Percentiles rank a stretch among this genome's conserved stretches.
Evolutionary conservation across 1,284 basidiomycete genomes (phyloP).

Genomic region (Inonotus obliquus): DNA sequence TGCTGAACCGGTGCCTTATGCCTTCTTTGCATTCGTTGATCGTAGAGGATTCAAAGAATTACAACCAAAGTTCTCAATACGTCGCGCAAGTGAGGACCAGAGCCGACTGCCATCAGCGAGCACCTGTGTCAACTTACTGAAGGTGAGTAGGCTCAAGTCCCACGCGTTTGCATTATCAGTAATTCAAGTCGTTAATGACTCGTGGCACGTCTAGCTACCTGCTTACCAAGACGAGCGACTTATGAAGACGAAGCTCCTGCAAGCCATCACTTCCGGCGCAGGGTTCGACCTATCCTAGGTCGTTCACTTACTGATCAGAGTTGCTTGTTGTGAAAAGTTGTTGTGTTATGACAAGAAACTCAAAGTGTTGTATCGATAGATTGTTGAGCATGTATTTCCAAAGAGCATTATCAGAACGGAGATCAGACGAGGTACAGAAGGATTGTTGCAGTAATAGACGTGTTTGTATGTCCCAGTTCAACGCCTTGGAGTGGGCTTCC

Average conservation of each 20-base stretch:
- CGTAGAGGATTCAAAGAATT: conserved; percentile 83
- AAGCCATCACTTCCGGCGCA: conserved; percentile 80
- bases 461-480: too few species aligned
- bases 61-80: conserved; percentile 80
- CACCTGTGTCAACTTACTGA: conserved; percentile 85
- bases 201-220: conserved; percentile 48
- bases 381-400: background rate
- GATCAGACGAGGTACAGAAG: background rate
- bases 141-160: conserved; percentile 48
- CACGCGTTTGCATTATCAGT: background rate
- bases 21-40: conserved; percentile 1
- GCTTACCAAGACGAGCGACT: conserved; percentile 58
- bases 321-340: background rate
- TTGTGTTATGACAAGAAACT: background rate
- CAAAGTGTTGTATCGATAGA: conserved; percentile 1
- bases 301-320: background rate
- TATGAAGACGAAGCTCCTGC: conserved; percentile 74
- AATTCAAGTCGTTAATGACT: conserved; percentile 8
- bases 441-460: background rate
- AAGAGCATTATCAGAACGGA: background rate
- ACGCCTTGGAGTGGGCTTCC: too few species aligned
- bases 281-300: conserved; percentile 83
- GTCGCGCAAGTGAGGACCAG: conserved; percentile 71
- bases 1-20: background rate
- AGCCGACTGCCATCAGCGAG: conserved; percentile 75